A percentile compares a stretch with the other conserved stretches of the same genome.
These are phyloP conservation scores for Debaryomyces tyrocola DNA, from an alignment of 805 yeast genomes.

Conservation along the genomic window DNA sequence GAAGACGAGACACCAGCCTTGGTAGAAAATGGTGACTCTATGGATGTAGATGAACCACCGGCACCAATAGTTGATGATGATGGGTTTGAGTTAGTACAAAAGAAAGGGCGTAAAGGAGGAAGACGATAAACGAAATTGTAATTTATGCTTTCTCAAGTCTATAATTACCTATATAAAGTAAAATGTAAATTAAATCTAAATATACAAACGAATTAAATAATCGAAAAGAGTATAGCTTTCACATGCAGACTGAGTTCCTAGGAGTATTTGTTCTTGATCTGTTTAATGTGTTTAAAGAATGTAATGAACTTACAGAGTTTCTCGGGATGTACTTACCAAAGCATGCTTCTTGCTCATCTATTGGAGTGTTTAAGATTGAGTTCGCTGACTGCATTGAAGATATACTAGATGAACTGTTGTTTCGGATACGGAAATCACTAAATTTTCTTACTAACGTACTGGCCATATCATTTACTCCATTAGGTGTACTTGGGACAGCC, in stretches of 20 bases:
- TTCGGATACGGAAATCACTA: slow-evolving; percentile 39
- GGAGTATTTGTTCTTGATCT: slow-evolving; percentile 35
- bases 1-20: slow-evolving; percentile 32
- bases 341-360: slow-evolving; percentile 30
- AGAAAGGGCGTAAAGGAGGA: slow-evolving; percentile 47
- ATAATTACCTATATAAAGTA: neutral
- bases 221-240: neutral
- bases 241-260: slow-evolving; percentile 31
- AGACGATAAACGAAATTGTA: slow-evolving; percentile 26
- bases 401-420: slow-evolving; percentile 25
- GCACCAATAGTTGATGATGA: slow-evolving; percentile 88
- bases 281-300: slow-evolving; percentile 41
- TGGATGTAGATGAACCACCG: slow-evolving; percentile 33
- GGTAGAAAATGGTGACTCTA: slow-evolving; percentile 21
- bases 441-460: slow-evolving; percentile 48
- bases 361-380: slow-evolving; percentile 20
- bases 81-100: slow-evolving; percentile 87
- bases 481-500: slow-evolving; percentile 28
- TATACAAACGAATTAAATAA: neutral
- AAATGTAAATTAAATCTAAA: neutral
- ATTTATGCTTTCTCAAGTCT: neutral
- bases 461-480: slow-evolving; percentile 50
- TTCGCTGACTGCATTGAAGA: slow-evolving; percentile 15
- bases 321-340: slow-evolving; percentile 13
- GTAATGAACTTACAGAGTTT: slow-evolving; percentile 37